A percentile compares a stretch with the other conserved stretches of the same genome.
Conservation (phyloP, 2,329 filamentous ascomycete genomes). For the Leptodontidium sp. region DNA sequence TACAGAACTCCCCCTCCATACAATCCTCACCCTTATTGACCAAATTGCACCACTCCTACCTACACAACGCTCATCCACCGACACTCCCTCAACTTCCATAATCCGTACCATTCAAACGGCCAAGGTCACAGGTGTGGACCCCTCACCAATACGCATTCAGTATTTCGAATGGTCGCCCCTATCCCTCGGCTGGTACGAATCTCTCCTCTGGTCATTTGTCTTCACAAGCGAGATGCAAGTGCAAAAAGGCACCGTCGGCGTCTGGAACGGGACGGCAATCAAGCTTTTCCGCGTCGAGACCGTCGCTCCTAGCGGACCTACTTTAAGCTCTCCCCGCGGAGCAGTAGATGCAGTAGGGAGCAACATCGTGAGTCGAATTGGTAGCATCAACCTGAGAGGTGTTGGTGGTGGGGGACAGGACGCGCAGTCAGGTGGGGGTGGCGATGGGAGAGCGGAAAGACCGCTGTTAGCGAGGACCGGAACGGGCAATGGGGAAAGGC, state of each 20-base stretch:
- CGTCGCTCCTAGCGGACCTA: slow-evolving; percentile 80
- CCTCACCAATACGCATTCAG: slow-evolving; percentile 78
- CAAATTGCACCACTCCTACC: slow-evolving; percentile 68
- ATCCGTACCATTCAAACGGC: slow-evolving; percentile 66
- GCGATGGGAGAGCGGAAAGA: slow-evolving; percentile 25
- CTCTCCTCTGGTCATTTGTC: slow-evolving; percentile 90
- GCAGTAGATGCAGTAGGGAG: slow-evolving; percentile 94
- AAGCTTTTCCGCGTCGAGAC: slow-evolving; percentile 91
- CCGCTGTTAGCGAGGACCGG: slow-evolving; percentile 32
- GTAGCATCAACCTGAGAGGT: slow-evolving; percentile 64
- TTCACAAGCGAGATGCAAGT: slow-evolving; percentile 91
- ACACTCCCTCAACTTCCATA: slow-evolving; percentile 55
- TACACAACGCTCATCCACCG: slow-evolving; percentile 50
- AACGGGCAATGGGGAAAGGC: slow-evolving; percentile 30
- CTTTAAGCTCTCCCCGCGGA: slow-evolving; percentile 82
- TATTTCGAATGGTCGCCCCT: slow-evolving; percentile 94
- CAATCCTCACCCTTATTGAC: slow-evolving; percentile 79
- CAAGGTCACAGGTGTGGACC: slow-evolving; percentile 75
- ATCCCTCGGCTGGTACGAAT: slow-evolving; percentile 94
- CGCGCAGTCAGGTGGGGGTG: slow-evolving; percentile 19
- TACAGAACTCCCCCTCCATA: slow-evolving; percentile 89
- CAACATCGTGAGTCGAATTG: slow-evolving; percentile 87
- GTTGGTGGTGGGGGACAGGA: slow-evolving; percentile 29
- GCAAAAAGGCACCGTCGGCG: slow-evolving; percentile 84
- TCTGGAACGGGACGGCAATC: slow-evolving; percentile 93